These are phyloP conservation scores for Fusarium camptoceras DNA, from an alignment of 2,329 filamentous ascomycete species.

Conservation along the genomic window DNA sequence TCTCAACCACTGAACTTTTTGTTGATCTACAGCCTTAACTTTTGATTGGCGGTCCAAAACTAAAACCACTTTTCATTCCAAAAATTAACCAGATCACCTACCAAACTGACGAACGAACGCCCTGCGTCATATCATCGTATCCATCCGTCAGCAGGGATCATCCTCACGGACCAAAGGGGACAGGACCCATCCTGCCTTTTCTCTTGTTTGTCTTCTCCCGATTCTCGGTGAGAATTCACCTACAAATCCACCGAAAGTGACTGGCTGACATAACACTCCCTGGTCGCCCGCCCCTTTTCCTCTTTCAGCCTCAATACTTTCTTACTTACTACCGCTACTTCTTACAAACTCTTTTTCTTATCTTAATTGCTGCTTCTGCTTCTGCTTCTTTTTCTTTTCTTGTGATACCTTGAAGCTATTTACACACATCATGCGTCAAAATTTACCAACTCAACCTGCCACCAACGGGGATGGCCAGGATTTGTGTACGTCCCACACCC, in stretches of 20 bases:
- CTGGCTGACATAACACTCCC: slow-evolving; percentile 30
- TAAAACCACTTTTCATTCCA: background rate
- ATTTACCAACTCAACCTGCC: background rate
- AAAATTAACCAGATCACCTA: background rate
- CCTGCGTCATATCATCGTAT: background rate
- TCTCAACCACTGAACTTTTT: background rate
- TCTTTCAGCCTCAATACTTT: slow-evolving; percentile 29
- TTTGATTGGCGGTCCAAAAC: slow-evolving; percentile 8
- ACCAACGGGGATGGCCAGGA: slow-evolving; percentile 26
- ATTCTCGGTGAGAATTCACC: background rate
- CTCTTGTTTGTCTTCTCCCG: background rate
- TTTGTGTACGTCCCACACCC: slow-evolving; percentile 30
- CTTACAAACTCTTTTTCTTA: background rate
- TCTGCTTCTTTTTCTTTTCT: background rate
- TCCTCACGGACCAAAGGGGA: background rate
- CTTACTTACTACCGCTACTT: slow-evolving; percentile 1
- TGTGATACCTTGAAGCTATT: background rate
- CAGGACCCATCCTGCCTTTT: background rate
- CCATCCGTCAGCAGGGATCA: slow-evolving; percentile 3
- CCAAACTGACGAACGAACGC: background rate
- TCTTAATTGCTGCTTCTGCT: background rate
- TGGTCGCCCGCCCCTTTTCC: slow-evolving; percentile 28
- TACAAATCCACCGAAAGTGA: background rate
- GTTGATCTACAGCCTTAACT: background rate
- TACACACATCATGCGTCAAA: slow-evolving; percentile 26